Evolutionary conservation across 1,284 basidiomycete genomes (phyloP), one percentile per base, ranked within the genome.

Genomic region (Xerocomus cyaneibrunnescens): DNA sequence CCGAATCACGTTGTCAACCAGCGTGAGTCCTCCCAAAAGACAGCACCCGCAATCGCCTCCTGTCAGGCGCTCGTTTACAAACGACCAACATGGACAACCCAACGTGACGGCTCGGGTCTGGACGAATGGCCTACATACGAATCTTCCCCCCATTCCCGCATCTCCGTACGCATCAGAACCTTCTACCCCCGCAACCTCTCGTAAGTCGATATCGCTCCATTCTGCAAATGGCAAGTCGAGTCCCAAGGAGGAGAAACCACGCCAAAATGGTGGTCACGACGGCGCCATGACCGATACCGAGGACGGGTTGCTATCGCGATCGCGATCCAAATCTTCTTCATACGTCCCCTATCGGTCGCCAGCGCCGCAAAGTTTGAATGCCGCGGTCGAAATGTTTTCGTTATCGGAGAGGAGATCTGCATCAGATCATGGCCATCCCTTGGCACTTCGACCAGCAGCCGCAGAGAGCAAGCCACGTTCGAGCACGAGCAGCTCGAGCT

Each of bases 281-380:
- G 54, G 54, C 40, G 51, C 58, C 23, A 48, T 53, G 48, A 63
- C 65, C 10, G 68, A 70, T 48, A 55, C 46, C 30, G 67, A 70
- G 45, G 65, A 68, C 37, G 60, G 44, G 38, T 57, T 58, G 40
- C 48, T 51, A 52, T 70, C 66, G 32, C 57, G 70, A 60, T 72
- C 67, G 48, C 59, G 69, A 57, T 59, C 70, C 45, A 84, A 80
- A 64, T 76, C 77, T 30, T 76, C 77, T 12, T 72, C 78, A 19
- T 78, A 79, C 57, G 66, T 79, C 35, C 69, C 77, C 13, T 69
- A 75, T 63, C 70, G 70, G 53, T 70, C 76, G 23, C 74, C 74
- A 45, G 72, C 69, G 39, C 79, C 79, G 3, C 82, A 83, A 62
- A 83, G 81, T 55, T 67, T 84, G 47, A 77, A 74, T 55, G 82